These are phyloP conservation scores for Pyricularia sp. DNA, from an alignment of 2,329 filamentous ascomycete genomes.

Conservation along the genomic window DNA sequence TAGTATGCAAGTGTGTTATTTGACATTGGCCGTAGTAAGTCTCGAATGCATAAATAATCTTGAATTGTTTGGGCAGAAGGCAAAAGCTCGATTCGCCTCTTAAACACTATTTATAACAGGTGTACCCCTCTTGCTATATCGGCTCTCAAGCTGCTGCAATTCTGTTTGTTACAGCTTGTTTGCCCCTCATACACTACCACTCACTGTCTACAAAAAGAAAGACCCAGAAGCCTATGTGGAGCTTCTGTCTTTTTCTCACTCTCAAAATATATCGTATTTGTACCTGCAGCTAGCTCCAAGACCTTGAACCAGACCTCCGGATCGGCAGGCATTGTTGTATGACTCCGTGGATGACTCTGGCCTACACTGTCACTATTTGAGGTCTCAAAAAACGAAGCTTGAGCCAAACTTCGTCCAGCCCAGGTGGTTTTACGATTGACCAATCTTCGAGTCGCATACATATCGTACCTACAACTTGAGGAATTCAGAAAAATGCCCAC, in stretches of 20 bases:
- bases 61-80: no score
- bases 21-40: neutral
- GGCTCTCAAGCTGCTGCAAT: neutral
- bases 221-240: neutral
- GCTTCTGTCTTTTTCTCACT: neutral
- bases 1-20: neutral
- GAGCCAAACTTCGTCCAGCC: neutral
- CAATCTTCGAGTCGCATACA: neutral
- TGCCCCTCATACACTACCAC: neutral
- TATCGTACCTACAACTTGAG: neutral
- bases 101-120: neutral
- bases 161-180: neutral
- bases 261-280: neutral
- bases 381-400: neutral
- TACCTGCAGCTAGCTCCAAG: neutral
- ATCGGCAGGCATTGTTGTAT: neutral
- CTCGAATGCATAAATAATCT: neutral
- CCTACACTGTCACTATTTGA: neutral
- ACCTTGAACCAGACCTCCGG: neutral
- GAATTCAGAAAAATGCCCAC: conserved; percentile 10
- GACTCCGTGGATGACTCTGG: neutral
- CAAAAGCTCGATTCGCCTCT: no score
- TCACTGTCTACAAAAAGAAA: neutral
- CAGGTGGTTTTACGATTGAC: neutral
- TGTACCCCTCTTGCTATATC: neutral